Base-by-base conservation (phyloP, 129 eudicot species). In the Centaurea solstitialis region DNA sequence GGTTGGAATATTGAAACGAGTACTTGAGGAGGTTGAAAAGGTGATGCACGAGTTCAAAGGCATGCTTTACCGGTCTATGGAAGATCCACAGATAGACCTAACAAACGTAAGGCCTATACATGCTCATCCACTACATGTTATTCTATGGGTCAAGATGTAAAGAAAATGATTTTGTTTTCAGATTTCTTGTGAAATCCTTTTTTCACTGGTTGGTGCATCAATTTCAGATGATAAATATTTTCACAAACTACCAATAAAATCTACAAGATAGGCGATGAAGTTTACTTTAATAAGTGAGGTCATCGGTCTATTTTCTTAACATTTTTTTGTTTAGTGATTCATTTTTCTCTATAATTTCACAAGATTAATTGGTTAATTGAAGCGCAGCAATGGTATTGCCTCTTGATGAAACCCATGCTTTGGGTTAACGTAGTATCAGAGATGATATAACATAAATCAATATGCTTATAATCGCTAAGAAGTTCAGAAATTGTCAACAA, bases 11-110 rank as follows among this genome's bases (percentile, higher is more conserved):
- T 88, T 96, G 68, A 96, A 96, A 73, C 98, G 98, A 53, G 98
- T 96, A 7, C 95, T 96, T 78, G 99, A 93, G 88, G 99, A 96
- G 91, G 98, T 96, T 86, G 99, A 96, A 86, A 96, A 96, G 88
- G 95, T 96, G 43, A 93, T 96, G 99, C 94, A 91, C 33, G 99
- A 96, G 86, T 96, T 96, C 78, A 96, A 89, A 91, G 95, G 95
- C 89, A 91, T 86, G 89, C 97, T 96, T 76, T 89, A 89, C 85
- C 93, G 89, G 74, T 86, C 99, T 61, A 80, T 96, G 99, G 99
- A 93, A 87, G 97, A 93, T 86, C 99, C 98, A 61, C 84, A 86
- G 40, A 91, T 96, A 39, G 95, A 96, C 77, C 84, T 93, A 73
- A 87, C 98, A 74, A 87, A 89, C 85, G 99, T 96, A 86, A 86